Evolutionary conservation across 2,329 filamentous ascomycete genomes (phyloP).

Genomic region (Fusarium armeniacum): DNA sequence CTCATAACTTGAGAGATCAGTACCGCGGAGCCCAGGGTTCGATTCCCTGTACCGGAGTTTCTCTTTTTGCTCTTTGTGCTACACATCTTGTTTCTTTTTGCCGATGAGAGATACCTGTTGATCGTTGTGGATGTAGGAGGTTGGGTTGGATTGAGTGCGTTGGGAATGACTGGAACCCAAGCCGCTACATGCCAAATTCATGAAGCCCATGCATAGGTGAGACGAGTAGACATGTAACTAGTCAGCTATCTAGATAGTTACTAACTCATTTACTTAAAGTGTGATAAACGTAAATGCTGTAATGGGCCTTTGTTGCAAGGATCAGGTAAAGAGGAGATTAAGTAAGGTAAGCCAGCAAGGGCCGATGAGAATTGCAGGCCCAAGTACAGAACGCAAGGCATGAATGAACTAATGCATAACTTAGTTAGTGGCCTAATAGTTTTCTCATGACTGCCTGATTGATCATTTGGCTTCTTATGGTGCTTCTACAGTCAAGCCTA

Average conservation of each 20-base stretch:
- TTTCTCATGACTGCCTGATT: no score
- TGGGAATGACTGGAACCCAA: not conserved
- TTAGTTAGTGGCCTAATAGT: no score
- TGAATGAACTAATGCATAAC: no score
- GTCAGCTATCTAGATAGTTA: not conserved
- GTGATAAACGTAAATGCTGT: not conserved
- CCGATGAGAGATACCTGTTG: not conserved
- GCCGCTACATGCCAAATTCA: no score
- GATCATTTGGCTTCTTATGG: no score
- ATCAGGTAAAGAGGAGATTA: not conserved
- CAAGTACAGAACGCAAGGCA: not conserved
- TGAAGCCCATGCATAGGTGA: not conserved
- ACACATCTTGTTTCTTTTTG: not conserved
- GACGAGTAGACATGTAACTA: not conserved
- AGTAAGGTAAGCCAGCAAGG: not conserved
- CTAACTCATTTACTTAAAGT: not conserved
- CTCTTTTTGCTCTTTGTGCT: constrained; percentile 1
- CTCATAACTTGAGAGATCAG: constrained; percentile 47
- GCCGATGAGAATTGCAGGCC: not conserved
- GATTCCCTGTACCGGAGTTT: constrained; percentile 48
- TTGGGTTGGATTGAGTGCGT: not conserved
- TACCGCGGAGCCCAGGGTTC: constrained; percentile 47
- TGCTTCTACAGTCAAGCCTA: no score
- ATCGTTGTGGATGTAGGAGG: not conserved
- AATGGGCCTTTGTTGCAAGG: no score